Conservation (phyloP, 805 yeast species). For the Myxozyma monticola region DNA sequence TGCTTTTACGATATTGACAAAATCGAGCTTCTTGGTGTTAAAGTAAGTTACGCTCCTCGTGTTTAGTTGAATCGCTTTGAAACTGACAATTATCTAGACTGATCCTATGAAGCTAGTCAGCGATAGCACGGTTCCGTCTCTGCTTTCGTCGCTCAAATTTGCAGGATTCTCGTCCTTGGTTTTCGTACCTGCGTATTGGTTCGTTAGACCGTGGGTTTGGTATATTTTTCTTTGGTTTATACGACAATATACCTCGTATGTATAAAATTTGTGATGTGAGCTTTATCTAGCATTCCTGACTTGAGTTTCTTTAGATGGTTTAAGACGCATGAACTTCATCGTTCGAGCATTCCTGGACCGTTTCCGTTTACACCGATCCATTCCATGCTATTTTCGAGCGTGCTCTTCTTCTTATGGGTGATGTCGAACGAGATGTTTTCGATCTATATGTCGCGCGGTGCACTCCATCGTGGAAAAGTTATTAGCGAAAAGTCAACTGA, state of each 20-base stretch:
- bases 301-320: slow-evolving; percentile 4
- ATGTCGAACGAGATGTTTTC: slow-evolving; percentile 35
- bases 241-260: slow-evolving; percentile 8
- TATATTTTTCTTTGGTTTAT: slow-evolving; percentile 6
- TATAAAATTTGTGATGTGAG: neutral
- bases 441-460: slow-evolving; percentile 42
- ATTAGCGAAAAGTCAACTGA: slow-evolving; percentile 36
- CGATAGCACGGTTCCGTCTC: neutral
- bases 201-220: slow-evolving; percentile 26
- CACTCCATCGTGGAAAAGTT: slow-evolving; percentile 37
- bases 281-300: neutral
- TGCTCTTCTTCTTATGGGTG: slow-evolving; percentile 23
- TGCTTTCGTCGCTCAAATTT: neutral
- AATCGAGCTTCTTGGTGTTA: slow-evolving; percentile 13
- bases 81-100: too few species aligned
- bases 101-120: slow-evolving; percentile 21
- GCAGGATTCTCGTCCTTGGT: neutral
- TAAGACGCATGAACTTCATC: slow-evolving; percentile 17
- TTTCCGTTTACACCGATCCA: slow-evolving; percentile 27
- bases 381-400: slow-evolving; percentile 22
- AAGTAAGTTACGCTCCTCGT: slow-evolving; percentile 15
- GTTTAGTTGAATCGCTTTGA: too few species aligned
- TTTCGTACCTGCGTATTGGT: slow-evolving; percentile 12
- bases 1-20: slow-evolving; percentile 20
- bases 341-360: slow-evolving; percentile 17